Conservation (phyloP, 495 filamentous ascomycete genomes). For the Penicillium desertorum region DNA sequence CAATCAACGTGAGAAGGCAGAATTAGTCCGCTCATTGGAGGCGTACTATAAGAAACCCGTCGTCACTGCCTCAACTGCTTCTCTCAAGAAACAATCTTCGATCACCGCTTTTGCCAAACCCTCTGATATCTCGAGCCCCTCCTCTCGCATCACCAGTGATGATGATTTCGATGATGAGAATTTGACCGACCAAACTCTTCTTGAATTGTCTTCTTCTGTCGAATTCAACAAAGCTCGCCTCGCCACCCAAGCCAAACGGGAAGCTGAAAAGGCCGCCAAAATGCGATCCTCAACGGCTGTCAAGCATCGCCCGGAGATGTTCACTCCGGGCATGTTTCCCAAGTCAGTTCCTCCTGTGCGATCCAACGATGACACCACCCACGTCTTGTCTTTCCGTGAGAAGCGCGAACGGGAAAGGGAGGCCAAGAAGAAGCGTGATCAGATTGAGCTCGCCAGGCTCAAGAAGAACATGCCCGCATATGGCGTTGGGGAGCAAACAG, state of each 20-base stretch:
- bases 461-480: slow-evolving; percentile 54
- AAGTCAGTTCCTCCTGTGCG: slow-evolving; percentile 35
- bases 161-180: slow-evolving; percentile 47
- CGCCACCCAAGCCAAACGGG: slow-evolving; percentile 37
- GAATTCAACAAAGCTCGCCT: slow-evolving; percentile 49
- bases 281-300: slow-evolving; percentile 28
- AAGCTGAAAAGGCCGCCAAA: slow-evolving; percentile 39
- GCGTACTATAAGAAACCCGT: slow-evolving; percentile 64
- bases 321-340: slow-evolving; percentile 23
- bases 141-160: slow-evolving; percentile 33
- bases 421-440: slow-evolving; percentile 69
- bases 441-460: slow-evolving; percentile 62
- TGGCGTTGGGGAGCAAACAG: slow-evolving; percentile 56
- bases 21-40: slow-evolving; percentile 75
- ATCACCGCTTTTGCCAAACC: slow-evolving; percentile 64
- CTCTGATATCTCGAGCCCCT: slow-evolving; percentile 36
- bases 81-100: slow-evolving; percentile 60
- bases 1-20: slow-evolving; percentile 73
- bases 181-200: slow-evolving; percentile 42
- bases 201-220: slow-evolving; percentile 48
- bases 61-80: slow-evolving; percentile 44
- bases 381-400: slow-evolving; percentile 58
- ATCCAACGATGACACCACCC: slow-evolving; percentile 35
- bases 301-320: slow-evolving; percentile 10
- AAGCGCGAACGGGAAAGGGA: slow-evolving; percentile 70